Evolutionary conservation across 2,329 filamentous ascomycete genomes (phyloP).

Genomic region (Botrytis paeoniae): DNA sequence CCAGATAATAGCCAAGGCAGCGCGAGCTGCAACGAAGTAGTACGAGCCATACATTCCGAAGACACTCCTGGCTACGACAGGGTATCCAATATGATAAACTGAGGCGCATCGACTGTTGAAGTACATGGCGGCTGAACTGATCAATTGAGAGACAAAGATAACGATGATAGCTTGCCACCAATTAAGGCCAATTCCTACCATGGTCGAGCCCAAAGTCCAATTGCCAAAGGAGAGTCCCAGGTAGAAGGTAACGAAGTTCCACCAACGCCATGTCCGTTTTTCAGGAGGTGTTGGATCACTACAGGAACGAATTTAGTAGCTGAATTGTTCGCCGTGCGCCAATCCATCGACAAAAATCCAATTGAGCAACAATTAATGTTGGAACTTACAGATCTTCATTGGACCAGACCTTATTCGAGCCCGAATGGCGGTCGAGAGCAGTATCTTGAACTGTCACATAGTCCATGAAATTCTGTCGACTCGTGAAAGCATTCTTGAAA

Average conservation of each 20-base stretch:
- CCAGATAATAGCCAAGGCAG: slow-evolving; percentile 50
- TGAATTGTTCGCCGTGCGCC: slow-evolving; percentile 1
- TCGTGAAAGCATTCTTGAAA: slow-evolving; percentile 29
- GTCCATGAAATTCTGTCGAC: slow-evolving; percentile 25
- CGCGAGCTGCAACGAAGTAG: slow-evolving; percentile 42
- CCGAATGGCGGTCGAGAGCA: slow-evolving; percentile 28
- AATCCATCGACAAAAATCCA: slow-evolving; percentile 3
- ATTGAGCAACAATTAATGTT: slow-evolving; percentile 35
- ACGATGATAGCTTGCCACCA: slow-evolving; percentile 47
- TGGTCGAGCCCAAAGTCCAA: slow-evolving; percentile 43
- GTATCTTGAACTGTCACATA: slow-evolving; percentile 30
- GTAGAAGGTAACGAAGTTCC: slow-evolving; percentile 43
- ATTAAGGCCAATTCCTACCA: slow-evolving; percentile 44
- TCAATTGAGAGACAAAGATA: slow-evolving; percentile 44
- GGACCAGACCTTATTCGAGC: slow-evolving; percentile 25
- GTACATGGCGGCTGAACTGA: slow-evolving; percentile 44
- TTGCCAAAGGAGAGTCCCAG: slow-evolving; percentile 43
- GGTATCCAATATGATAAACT: slow-evolving; percentile 45
- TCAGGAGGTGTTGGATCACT: slow-evolving; percentile 34
- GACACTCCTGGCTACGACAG: slow-evolving; percentile 37
- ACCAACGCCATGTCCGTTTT: slow-evolving; percentile 36
- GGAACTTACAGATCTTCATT: slow-evolving; percentile 38
- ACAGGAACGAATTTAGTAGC: slow-evolving; percentile 28
- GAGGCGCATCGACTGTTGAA: slow-evolving; percentile 42
- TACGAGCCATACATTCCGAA: slow-evolving; percentile 47